Percentiles rank a stretch among this genome's conserved stretches.
These are phyloP conservation scores for Cunninghamia lanceolata DNA, from an alignment of 75 land plant species.

Conservation along the genomic window DNA sequence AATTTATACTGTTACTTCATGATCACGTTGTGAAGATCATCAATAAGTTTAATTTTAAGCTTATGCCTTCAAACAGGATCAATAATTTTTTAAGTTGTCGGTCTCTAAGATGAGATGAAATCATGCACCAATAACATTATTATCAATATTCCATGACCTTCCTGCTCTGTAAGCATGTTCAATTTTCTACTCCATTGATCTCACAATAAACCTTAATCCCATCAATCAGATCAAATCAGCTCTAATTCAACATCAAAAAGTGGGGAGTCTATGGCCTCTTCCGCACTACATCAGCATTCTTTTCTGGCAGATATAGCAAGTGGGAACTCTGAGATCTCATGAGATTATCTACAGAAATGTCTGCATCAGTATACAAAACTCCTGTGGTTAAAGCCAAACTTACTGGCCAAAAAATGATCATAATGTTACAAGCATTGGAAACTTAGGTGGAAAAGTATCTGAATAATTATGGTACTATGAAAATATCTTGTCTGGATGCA, in stretches of 20 bases:
- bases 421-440: neutral
- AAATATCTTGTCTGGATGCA: neutral
- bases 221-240: neutral
- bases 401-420: neutral
- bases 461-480: neutral
- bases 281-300: neutral
- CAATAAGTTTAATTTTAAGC: neutral
- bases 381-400: neutral
- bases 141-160: no score
- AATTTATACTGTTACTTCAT: neutral
- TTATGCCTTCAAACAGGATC: no score
- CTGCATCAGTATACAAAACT: neutral
- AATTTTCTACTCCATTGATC: no score
- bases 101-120: no score
- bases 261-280: neutral
- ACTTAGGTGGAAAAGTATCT: neutral
- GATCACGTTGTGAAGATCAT: neutral
- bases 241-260: neutral
- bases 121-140: no score
- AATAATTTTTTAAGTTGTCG: no score
- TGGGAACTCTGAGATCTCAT: neutral
- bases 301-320: neutral
- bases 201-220: no score
- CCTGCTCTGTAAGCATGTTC: no score
- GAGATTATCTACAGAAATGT: neutral